phyloP scores from a whole-genome alignment of 306 rosid genomes.

The Corylus avellana region DNA sequence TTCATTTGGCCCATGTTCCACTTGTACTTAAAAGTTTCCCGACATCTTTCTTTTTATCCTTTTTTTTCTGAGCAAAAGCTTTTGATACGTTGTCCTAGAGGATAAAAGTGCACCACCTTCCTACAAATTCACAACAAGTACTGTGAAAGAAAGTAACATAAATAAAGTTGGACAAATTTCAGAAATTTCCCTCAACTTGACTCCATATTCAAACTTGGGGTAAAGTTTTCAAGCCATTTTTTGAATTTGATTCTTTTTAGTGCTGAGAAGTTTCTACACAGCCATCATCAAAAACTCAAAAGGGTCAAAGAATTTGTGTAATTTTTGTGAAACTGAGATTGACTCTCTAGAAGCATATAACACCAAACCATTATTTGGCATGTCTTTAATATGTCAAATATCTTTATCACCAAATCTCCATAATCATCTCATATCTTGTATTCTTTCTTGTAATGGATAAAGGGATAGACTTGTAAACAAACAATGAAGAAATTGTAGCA shows the following conservation, averaged over 20 bases:
- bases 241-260: constrained; percentile 6
- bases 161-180: background rate
- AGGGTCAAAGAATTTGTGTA: background rate
- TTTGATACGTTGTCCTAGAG: background rate
- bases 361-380: background rate
- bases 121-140: background rate
- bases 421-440: constrained; percentile 20
- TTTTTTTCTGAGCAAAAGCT: no score
- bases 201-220: constrained; percentile 7
- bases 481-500: constrained; percentile 34
- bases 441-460: background rate
- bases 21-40: background rate
- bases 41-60: background rate
- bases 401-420: constrained; percentile 28
- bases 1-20: background rate
- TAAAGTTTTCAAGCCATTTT: background rate
- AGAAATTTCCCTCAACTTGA: background rate
- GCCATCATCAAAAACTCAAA: constrained; percentile 8
- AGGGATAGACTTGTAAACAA: constrained; percentile 21
- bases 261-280: constrained; percentile 26
- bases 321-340: constrained; percentile 1
- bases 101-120: background rate
- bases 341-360: constrained; percentile 39
- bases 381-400: constrained; percentile 12
- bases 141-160: background rate